Percentiles rank a stretch among this genome's conserved stretches.
These are phyloP conservation scores for Candida krabiensis DNA, from an alignment of 805 yeast species.

Conservation along the genomic window DNA sequence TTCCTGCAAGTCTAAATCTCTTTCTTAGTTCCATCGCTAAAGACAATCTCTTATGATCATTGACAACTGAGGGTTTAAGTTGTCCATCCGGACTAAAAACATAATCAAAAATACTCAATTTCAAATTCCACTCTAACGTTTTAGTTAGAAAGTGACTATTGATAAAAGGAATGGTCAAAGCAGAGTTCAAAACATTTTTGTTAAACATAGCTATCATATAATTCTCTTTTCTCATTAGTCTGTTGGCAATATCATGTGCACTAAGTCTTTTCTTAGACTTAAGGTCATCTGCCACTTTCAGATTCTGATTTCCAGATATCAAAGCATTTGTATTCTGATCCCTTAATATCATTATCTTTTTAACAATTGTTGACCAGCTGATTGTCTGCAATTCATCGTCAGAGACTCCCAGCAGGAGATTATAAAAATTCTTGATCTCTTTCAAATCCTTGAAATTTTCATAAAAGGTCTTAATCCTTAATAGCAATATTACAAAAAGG, in stretches of 20 bases:
- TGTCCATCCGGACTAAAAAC: conserved; percentile 85
- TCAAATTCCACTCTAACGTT: conserved; percentile 92
- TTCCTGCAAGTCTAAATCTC: conserved; percentile 84
- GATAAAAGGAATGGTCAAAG: conserved; percentile 44
- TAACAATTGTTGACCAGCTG: conserved; percentile 87
- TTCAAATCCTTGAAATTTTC: conserved; percentile 63
- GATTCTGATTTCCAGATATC: conserved; percentile 41
- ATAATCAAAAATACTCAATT: conserved; percentile 82
- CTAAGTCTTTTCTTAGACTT: conserved; percentile 74
- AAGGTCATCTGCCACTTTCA: conserved; percentile 46
- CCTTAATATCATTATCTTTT: conserved; percentile 67
- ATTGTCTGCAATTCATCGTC: conserved; percentile 90
- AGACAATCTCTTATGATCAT: conserved; percentile 65
- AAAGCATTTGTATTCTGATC: conserved; percentile 85
- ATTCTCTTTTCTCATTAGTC: conserved; percentile 94
- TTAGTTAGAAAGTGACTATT: conserved; percentile 57
- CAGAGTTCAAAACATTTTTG: conserved; percentile 67
- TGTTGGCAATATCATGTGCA: conserved; percentile 92
- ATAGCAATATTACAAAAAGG: conserved; percentile 51
- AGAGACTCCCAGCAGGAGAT: conserved; percentile 63
- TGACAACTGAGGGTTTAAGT: conserved; percentile 66
- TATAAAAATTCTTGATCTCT: conserved; percentile 78
- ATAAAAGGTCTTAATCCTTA: conserved; percentile 55
- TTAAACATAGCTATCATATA: conserved; percentile 88
- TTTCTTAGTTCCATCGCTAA: conserved; percentile 70